These are phyloP conservation scores for Plasmodium sp. DNA, from an alignment of 169 alveolate genomes.

Conservation along the genomic window DNA sequence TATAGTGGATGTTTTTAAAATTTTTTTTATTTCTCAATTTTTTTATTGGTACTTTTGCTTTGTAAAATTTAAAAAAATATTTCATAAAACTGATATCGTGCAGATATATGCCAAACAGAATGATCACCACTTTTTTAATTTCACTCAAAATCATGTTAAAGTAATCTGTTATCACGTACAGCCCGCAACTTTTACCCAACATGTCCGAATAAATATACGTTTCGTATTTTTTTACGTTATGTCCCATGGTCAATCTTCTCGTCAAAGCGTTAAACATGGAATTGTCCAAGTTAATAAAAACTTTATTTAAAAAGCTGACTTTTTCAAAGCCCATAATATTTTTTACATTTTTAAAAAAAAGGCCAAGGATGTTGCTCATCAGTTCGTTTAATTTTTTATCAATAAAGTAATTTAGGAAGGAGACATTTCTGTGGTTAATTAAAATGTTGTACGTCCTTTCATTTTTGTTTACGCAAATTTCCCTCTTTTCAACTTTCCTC, in stretches of 20 bases:
- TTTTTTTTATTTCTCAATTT: neutral
- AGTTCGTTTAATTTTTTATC: slow-evolving; percentile 9
- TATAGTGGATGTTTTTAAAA: slow-evolving; percentile 37
- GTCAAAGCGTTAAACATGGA: neutral
- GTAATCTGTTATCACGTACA: neutral
- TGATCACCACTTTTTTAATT: slow-evolving; percentile 32
- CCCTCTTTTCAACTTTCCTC: neutral
- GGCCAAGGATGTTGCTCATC: neutral
- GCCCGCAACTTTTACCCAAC: neutral
- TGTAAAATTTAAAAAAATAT: slow-evolving; percentile 53
- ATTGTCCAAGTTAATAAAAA: slow-evolving; percentile 36
- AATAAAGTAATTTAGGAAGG: slow-evolving; percentile 3
- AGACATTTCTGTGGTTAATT: neutral
- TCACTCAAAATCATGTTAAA: slow-evolving; percentile 6
- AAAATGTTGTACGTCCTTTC: neutral
- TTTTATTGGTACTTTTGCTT: neutral
- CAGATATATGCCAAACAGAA: slow-evolving; percentile 50
- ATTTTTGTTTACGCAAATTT: neutral
- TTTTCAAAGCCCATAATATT: slow-evolving; percentile 53
- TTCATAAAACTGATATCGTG: slow-evolving; percentile 31
- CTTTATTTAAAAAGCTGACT: slow-evolving; percentile 49
- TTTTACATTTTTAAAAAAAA: slow-evolving; percentile 46
- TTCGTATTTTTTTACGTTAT: slow-evolving; percentile 27
- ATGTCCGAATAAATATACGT: slow-evolving; percentile 32
- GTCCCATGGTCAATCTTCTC: neutral